Evolutionary conservation across 257 asterid species (phyloP).

Genomic region (Eucommia ulmoides): DNA sequence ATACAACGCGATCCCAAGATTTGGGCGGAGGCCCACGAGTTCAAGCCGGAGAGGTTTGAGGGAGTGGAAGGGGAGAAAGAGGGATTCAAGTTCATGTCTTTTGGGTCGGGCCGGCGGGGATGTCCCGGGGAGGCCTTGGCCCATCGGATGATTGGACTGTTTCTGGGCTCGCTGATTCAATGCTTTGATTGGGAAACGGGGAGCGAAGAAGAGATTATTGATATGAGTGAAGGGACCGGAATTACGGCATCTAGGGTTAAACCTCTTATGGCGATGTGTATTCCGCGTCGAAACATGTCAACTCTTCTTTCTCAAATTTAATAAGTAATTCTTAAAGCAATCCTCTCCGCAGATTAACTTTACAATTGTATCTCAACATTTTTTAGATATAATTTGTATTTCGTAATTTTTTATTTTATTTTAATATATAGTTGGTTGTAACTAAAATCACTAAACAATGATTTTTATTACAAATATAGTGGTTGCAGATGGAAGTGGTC

Average conservation of each 20-base stretch:
- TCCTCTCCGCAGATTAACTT: no score
- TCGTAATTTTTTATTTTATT: no score
- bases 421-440: no score
- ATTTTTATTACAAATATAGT: no score
- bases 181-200: conserved; percentile 22
- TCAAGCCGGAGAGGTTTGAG: conserved; percentile 24
- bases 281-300: conserved; percentile 7
- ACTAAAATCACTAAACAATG: no score
- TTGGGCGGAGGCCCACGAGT: conserved; percentile 16
- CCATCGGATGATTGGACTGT: conserved; percentile 6
- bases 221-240: conserved; percentile 14
- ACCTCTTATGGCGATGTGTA: conserved; percentile 14
- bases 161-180: conserved; percentile 12
- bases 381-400: no score
- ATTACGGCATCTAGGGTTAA: conserved; percentile 9
- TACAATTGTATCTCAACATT: no score
- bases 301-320: conserved; percentile 3
- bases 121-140: conserved; percentile 17
- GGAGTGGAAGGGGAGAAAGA: conserved; percentile 6
- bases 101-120: conserved; percentile 21
- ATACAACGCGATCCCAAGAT: conserved; percentile 15
- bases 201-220: conserved; percentile 8
- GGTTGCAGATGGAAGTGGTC: no score
- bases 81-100: conserved; percentile 14
- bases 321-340: no score